These are phyloP conservation scores for Neurospora hispaniola DNA, from an alignment of 495 filamentous ascomycete genomes.

Conservation along the genomic window DNA sequence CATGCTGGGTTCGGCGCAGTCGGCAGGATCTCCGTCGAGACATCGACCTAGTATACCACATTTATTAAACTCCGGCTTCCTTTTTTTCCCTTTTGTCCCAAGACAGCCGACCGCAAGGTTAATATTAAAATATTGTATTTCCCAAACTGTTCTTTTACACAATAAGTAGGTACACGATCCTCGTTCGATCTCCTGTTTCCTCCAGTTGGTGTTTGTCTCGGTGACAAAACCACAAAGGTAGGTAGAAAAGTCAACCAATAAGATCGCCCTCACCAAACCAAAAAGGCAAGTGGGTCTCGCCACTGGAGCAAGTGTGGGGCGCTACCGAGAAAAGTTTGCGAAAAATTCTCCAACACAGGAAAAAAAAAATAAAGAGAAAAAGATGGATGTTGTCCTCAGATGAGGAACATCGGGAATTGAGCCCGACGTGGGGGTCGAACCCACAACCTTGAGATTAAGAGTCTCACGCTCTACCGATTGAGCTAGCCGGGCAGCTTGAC, in stretches of 20 bases:
- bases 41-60: background rate
- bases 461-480: constrained; percentile 68
- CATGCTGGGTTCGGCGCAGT: background rate
- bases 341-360: background rate
- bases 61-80: background rate
- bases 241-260: background rate
- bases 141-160: background rate
- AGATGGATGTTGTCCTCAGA: background rate
- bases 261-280: background rate
- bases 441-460: constrained; percentile 55
- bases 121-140: background rate
- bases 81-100: background rate
- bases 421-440: background rate
- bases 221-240: background rate
- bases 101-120: background rate
- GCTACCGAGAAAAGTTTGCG: background rate
- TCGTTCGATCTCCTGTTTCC: background rate
- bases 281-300: background rate
- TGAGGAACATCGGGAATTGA: background rate
- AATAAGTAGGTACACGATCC: background rate
- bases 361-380: background rate
- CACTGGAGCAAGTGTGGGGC: background rate
- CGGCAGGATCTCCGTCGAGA: background rate
- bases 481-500: constrained; percentile 38
- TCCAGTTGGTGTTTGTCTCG: background rate